Conservation (phyloP, 2,329 filamentous ascomycete genomes). For the Blastomyces parvus region DNA sequence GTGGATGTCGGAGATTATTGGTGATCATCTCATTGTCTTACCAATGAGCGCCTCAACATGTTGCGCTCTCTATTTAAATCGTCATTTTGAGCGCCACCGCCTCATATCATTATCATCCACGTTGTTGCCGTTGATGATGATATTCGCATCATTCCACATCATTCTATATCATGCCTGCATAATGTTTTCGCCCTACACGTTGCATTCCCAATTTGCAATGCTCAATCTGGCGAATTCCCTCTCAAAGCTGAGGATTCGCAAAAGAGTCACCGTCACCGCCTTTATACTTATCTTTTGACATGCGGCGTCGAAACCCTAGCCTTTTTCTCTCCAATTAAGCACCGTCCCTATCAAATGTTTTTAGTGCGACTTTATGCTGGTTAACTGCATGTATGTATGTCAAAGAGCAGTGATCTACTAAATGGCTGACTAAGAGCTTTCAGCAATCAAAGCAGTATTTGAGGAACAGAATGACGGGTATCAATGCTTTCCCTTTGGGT, state of each 20-base stretch:
- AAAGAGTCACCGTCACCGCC: not conserved
- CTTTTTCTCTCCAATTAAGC: not conserved
- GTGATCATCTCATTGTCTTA: not conserved
- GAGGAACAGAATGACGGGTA: not conserved
- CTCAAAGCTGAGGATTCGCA: not conserved
- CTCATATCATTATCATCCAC: not conserved
- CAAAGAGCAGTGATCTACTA: not conserved
- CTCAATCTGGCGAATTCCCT: not conserved
- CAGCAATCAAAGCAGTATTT: not conserved
- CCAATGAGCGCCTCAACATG: not conserved
- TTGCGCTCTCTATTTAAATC: not conserved
- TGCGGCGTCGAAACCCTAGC: not conserved
- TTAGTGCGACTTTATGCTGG: not conserved
- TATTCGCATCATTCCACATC: not conserved
- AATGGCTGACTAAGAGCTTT: not conserved
- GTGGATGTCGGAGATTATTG: not conserved
- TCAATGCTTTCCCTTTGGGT: not conserved
- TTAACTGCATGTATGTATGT: too few relatives aligned
- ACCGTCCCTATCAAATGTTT: not conserved
- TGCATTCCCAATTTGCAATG: not conserved
- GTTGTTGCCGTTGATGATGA: not conserved
- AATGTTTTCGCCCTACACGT: not conserved
- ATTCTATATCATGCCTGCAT: not conserved
- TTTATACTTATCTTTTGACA: not conserved
- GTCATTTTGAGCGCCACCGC: not conserved